Conservation (phyloP, 257 asterid species). For the Orobanche coerulescens region DNA sequence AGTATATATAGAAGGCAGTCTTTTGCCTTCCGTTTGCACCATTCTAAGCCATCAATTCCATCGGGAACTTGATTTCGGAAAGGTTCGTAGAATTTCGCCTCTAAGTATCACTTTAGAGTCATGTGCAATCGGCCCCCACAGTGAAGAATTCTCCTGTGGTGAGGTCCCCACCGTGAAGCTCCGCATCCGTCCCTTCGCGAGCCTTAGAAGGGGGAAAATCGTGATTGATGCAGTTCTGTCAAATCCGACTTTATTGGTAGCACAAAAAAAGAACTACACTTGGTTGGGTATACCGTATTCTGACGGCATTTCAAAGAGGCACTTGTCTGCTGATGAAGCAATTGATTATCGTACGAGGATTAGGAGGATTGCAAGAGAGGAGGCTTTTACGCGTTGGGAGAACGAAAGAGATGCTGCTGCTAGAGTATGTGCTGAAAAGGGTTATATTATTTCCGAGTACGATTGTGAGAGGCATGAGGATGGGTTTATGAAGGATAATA, state of each 20-base stretch:
- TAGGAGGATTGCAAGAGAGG: conserved; percentile 84
- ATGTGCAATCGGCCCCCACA: conserved; percentile 83
- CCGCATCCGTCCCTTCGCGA: conserved; percentile 81
- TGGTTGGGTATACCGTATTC: conserved; percentile 90
- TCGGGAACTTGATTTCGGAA: conserved; percentile 86
- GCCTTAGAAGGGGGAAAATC: conserved; percentile 83
- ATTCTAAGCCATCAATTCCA: conserved; percentile 60
- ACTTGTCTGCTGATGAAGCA: conserved; percentile 81
- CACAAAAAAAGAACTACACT: conserved; percentile 72
- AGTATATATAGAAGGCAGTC: conserved; percentile 58
- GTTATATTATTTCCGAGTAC: conserved; percentile 60
- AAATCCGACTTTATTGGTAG: conserved; percentile 69
- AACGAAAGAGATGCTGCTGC: conserved; percentile 80
- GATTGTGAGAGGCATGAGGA: conserved; percentile 38
- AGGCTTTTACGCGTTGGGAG: conserved; percentile 48
- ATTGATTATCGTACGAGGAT: conserved; percentile 81
- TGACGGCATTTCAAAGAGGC: conserved; percentile 57
- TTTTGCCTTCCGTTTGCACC: conserved; percentile 76
- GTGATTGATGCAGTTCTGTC: conserved; percentile 82
- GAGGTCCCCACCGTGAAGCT: conserved; percentile 78
- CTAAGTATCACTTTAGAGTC: conserved; percentile 89
- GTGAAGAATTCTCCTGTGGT: conserved; percentile 87
- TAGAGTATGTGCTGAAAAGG: conserved; percentile 64
- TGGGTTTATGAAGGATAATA: conserved; percentile 47
- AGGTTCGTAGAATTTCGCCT: conserved; percentile 81